Percentiles rank a stretch among this genome's conserved stretches.
Conservation (phyloP, 345 rosid genomes). For the Eucalyptus pauciflora region DNA sequence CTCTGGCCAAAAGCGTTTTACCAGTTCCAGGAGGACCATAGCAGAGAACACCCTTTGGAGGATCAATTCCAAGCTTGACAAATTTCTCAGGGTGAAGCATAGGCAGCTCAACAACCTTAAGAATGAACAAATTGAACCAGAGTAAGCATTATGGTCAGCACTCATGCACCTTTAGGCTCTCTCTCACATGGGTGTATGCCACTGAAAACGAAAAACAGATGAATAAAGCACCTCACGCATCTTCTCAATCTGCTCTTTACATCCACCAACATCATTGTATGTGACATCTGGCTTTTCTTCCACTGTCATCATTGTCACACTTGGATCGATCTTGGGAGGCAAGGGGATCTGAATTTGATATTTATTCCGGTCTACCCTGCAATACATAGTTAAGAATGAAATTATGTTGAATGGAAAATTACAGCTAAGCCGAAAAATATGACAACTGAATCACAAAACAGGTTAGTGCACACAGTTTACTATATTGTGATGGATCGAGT, state of each 20-base stretch:
- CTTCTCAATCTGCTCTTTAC: constrained; percentile 97
- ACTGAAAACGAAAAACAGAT: not conserved
- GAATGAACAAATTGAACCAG: not conserved
- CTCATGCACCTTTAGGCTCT: not conserved
- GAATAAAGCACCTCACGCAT: constrained; percentile 63
- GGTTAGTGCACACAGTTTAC: not conserved
- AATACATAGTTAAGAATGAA: not conserved
- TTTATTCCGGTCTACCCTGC: constrained; percentile 91
- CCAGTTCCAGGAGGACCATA: constrained; percentile 99
- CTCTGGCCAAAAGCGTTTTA: constrained; percentile 87
- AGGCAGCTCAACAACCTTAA: constrained; percentile 85
- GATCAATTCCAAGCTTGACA: constrained; percentile 93
- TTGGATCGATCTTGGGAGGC: constrained; percentile 99
- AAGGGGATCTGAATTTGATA: constrained; percentile 97
- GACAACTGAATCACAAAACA: not conserved
- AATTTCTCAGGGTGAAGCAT: constrained; percentile 97
- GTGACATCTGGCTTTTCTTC: constrained; percentile 99
- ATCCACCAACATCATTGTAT: constrained; percentile 95
- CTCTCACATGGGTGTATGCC: not conserved
- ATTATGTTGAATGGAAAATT: not conserved
- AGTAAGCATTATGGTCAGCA: not conserved
- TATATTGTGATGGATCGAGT: not conserved
- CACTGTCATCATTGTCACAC: constrained; percentile 99
- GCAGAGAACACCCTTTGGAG: constrained; percentile 96
- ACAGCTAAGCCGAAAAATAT: not conserved